Conservation (phyloP, 2,329 filamentous ascomycete genomes). For the Colletotrichum nymphaeae region DNA sequence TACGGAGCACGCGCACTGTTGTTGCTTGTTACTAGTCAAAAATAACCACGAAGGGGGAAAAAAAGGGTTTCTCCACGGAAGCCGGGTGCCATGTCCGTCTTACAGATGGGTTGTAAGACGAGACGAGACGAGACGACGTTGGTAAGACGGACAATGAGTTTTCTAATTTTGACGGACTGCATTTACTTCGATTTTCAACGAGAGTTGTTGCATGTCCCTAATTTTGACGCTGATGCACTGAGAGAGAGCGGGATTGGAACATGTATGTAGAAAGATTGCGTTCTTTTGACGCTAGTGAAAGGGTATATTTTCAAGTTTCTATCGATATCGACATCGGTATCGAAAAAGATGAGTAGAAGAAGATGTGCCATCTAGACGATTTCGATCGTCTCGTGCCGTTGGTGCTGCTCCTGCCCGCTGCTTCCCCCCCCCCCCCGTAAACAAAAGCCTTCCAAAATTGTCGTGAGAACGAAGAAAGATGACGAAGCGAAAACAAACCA, state of each 20-base stretch:
- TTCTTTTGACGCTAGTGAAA: constrained; percentile 26
- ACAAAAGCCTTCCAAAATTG: background rate
- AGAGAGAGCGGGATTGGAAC: background rate
- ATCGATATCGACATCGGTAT: background rate
- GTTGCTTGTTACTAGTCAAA: too few relatives aligned
- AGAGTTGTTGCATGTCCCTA: background rate
- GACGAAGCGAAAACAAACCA: background rate
- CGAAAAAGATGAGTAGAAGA: background rate
- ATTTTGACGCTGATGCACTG: background rate
- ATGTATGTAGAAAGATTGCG: constrained; percentile 5
- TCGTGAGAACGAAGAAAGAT: background rate
- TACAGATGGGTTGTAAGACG: too few relatives aligned
- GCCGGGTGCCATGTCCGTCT: background rate
- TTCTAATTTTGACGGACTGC: background rate
- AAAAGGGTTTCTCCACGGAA: background rate
- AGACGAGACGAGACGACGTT: too few relatives aligned
- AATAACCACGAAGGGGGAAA: background rate
- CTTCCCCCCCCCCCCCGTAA: too few relatives aligned
- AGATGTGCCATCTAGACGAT: background rate
- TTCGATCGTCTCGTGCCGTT: background rate
- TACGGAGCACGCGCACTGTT: background rate
- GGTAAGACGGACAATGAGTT: background rate
- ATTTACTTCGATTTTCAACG: background rate
- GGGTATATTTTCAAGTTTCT: constrained; percentile 30
- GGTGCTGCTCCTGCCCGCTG: background rate